A percentile compares a stretch with the other conserved stretches of the same genome.
These are phyloP conservation scores for Metschnikowia amazonensis DNA, from an alignment of 805 yeast genomes.

Conservation along the genomic window DNA sequence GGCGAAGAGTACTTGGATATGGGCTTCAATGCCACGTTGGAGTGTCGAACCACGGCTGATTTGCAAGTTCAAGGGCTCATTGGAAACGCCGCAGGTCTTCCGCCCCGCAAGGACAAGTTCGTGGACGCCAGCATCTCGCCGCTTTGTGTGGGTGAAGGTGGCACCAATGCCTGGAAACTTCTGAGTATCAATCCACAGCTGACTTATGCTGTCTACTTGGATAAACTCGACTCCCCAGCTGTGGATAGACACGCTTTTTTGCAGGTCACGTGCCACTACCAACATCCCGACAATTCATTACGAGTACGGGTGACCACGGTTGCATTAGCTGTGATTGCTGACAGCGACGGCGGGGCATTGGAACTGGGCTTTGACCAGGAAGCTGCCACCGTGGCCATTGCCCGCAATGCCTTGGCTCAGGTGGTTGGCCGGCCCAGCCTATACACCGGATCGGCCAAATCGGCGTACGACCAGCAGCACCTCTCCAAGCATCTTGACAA, in stretches of 20 bases:
- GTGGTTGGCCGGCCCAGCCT: slow-evolving; percentile 7
- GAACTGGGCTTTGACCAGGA: slow-evolving; percentile 61
- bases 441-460: slow-evolving; percentile 10
- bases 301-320: slow-evolving; percentile 61
- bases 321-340: slow-evolving; percentile 41
- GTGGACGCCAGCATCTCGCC: slow-evolving; percentile 29
- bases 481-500: slow-evolving; percentile 50
- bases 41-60: slow-evolving; percentile 49
- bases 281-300: slow-evolving; percentile 55
- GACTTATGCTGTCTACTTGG: slow-evolving; percentile 57
- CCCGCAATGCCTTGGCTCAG: slow-evolving; percentile 46
- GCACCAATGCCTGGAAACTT: slow-evolving; percentile 57
- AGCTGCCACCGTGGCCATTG: slow-evolving; percentile 59
- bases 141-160: slow-evolving; percentile 43
- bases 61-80: slow-evolving; percentile 55
- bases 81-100: slow-evolving; percentile 57
- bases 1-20: slow-evolving; percentile 38
- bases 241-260: slow-evolving; percentile 29
- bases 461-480: slow-evolving; percentile 23
- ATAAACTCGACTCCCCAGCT: slow-evolving; percentile 37
- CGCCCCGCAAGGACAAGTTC: slow-evolving; percentile 24
- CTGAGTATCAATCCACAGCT: slow-evolving; percentile 55
- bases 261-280: slow-evolving; percentile 59
- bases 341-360: slow-evolving; percentile 38
- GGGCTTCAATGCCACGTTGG: slow-evolving; percentile 60